These are phyloP conservation scores for Pelargonium citronellum DNA, from an alignment of 441 rosid genomes.

Conservation along the genomic window DNA sequence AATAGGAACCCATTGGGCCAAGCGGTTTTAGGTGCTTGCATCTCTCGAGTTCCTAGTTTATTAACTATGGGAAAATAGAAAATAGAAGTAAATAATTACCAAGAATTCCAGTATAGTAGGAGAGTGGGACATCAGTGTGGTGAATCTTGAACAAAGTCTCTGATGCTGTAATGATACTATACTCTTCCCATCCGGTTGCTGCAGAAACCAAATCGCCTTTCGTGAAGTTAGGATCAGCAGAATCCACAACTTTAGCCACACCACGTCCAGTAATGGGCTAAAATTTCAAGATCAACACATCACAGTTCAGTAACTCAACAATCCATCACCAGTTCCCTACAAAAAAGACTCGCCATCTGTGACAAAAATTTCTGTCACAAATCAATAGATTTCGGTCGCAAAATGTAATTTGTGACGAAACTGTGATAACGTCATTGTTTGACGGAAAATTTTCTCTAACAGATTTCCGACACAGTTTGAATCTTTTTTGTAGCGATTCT, in stretches of 20 bases:
- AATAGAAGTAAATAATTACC: conserved; percentile 20
- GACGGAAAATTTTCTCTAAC: no score
- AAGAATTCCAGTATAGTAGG: conserved; percentile 44
- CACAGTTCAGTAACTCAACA: background rate
- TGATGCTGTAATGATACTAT: conserved; percentile 23
- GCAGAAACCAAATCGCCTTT: conserved; percentile 39
- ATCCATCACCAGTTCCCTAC: background rate
- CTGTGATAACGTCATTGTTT: no score
- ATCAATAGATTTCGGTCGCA: no score
- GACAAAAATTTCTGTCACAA: no score
- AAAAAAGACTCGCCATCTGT: background rate
- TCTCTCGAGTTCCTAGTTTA: no score
- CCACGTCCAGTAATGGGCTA: conserved; percentile 39
- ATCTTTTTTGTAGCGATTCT: no score
- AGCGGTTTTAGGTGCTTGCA: no score
- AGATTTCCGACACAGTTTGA: no score
- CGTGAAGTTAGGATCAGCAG: conserved; percentile 27
- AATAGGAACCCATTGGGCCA: no score
- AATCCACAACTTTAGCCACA: conserved; percentile 37
- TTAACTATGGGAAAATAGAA: no score
- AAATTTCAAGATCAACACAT: background rate
- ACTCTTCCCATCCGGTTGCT: conserved; percentile 43
- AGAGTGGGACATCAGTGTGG: conserved; percentile 30
- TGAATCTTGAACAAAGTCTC: conserved; percentile 19
- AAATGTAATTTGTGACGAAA: no score